phyloP scores from a whole-genome alignment of 306 rosid species.

The Trichosanthes cucumerina region DNA sequence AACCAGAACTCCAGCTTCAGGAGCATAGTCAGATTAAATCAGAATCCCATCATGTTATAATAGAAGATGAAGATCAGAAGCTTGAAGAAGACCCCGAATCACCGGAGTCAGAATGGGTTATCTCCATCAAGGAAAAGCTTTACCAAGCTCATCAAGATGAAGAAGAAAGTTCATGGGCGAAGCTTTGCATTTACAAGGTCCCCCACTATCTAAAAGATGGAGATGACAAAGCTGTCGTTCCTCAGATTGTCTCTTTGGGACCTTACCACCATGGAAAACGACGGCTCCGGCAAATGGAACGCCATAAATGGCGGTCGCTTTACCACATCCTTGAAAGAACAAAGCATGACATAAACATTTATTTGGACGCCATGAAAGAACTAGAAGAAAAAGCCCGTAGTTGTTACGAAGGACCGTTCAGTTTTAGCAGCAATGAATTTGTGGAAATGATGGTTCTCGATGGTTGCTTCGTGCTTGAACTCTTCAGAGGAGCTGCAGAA shows the following conservation, averaged over 20 bases:
- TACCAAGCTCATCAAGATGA: constrained; percentile 68
- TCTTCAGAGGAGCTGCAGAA: constrained; percentile 57
- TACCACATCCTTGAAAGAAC: constrained; percentile 45
- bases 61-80: constrained; percentile 19
- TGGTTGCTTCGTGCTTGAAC: constrained; percentile 69
- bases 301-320: constrained; percentile 92
- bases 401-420: constrained; percentile 58
- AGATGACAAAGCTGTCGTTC: constrained; percentile 63
- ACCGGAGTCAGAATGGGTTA: constrained; percentile 61
- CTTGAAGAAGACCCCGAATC: constrained; percentile 25
- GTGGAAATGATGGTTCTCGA: constrained; percentile 87
- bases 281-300: constrained; percentile 73
- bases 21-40: constrained; percentile 31
- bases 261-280: constrained; percentile 77
- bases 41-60: constrained; percentile 34
- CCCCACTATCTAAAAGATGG: constrained; percentile 70
- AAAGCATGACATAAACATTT: constrained; percentile 37
- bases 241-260: constrained; percentile 72
- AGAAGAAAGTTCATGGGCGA: constrained; percentile 58
- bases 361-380: constrained; percentile 56
- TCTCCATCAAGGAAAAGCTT: constrained; percentile 56
- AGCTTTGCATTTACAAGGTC: constrained; percentile 54
- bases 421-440: constrained; percentile 62
- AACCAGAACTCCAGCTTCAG: constrained; percentile 20
- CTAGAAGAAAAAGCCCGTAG: constrained; percentile 62